Evolutionary conservation across 768 basidiomycete genomes (phyloP), one percentile per base, ranked within the genome.

Genomic region (Wakefieldia striispora): DNA sequence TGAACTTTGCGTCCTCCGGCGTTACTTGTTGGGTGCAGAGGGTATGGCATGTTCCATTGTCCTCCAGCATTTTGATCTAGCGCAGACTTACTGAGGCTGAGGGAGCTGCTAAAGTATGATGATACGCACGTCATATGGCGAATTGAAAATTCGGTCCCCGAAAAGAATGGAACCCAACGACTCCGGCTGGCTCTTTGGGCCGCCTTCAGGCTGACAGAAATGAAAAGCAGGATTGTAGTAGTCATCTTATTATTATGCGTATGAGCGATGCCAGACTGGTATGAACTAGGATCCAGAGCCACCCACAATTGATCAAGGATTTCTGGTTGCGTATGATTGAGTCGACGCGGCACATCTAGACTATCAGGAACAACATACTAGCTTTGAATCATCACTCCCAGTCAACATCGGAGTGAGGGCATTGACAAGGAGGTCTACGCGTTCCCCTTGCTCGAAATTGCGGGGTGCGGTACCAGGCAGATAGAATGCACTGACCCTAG

Each of bases 111-210:
- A 33, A 37, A 40, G 31, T 20, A 46, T 29, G 29, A 37, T 21
- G n/a, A 19, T 38, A 72, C 85, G 47, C 53, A 92, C 89, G 56
- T 94, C 81, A 62, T 92, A 97, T 2, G 86, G 89, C 3, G 91
- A 91, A 61, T 86, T 84, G 68, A 93, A 91, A 58, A 98, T 92
- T 55, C 95, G 79, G 74, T 97, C 95, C 14, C 95, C 95, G 57
- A 97, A 97, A n/a, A 98, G 73, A 59, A 97, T 94, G 16, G 91
- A 91, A 6, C 95, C 95, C 23, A 97, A 72, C 1, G 84, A 87
- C 67, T 95, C 94, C 3, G 91, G 87, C 63, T 85, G 84, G 58
- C 80, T 81, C 63, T 81, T 68, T 19, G 83, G 77, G 10, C 91
- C 94, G 17, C 73, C 85, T 36, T 76, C 70, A 21, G 95, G 95